A percentile compares a stretch with the other conserved stretches of the same genome.
Evolutionary conservation across 1,139 yeast genomes (phyloP).

Genomic region (Schizosaccharomyces versatilis): DNA sequence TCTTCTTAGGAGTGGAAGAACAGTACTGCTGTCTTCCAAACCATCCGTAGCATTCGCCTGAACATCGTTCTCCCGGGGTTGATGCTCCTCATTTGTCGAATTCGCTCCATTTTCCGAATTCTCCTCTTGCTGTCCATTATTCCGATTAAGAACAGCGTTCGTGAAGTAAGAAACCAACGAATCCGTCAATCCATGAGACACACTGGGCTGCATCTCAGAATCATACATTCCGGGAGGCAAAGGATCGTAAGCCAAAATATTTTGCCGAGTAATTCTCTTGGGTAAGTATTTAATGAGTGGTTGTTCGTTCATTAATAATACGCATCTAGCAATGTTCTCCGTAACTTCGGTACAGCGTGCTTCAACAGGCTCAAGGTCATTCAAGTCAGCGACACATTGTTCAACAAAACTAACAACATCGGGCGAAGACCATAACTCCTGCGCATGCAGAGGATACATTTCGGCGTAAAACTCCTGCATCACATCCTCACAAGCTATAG

Average conservation of each 20-base stretch:
- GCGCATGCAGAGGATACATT: conserved; percentile 15
- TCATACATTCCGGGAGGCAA: conserved; percentile 8
- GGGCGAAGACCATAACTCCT: conserved; percentile 15
- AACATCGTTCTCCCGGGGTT: too few species aligned
- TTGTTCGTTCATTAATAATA: conserved; percentile 14
- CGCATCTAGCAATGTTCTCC: conserved; percentile 15
- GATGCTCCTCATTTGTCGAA: too few species aligned
- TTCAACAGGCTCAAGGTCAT: conserved; percentile 1
- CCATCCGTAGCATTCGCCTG: too few species aligned
- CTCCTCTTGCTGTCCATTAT: too few species aligned
- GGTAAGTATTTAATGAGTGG: conserved; percentile 8
- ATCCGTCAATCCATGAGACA: too few species aligned
- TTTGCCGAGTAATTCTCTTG: conserved; percentile 1
- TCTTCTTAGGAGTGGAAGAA: too few species aligned
- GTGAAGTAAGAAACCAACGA: too few species aligned
- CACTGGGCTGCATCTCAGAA: not conserved
- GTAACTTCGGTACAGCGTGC: conserved; percentile 12
- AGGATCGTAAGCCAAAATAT: conserved; percentile 8
- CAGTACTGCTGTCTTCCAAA: too few species aligned
- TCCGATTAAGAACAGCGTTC: too few species aligned
- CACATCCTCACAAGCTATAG: conserved; percentile 12
- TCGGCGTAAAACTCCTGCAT: conserved; percentile 14
- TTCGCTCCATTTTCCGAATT: too few species aligned
- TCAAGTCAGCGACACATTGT: conserved; percentile 9
- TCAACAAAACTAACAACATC: conserved; percentile 12